phyloP scores from a whole-genome alignment of 2,329 filamentous ascomycete genomes.

The Pochonia chlamydosporia region DNA sequence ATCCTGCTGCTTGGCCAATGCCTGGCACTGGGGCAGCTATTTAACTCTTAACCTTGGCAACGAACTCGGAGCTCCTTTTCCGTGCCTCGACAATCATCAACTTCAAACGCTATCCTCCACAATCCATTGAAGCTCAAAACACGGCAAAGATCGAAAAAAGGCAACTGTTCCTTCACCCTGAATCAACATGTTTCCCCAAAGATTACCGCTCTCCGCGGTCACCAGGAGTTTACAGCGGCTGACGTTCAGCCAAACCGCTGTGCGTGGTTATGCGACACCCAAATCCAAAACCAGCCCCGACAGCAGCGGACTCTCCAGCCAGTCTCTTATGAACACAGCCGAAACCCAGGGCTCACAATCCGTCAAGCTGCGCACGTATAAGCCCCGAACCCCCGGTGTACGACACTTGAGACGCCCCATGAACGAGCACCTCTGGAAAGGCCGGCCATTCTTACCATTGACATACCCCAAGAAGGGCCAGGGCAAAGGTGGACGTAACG shows the following conservation, averaged over 20 bases:
- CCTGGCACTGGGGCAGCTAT: neutral
- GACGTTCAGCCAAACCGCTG: constrained; percentile 17
- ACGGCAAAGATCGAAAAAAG: neutral
- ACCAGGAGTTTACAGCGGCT: constrained; percentile 23
- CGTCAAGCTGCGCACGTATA: constrained; percentile 72
- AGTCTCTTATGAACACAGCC: constrained; percentile 12
- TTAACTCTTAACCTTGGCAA: neutral
- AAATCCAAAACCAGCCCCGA: constrained; percentile 14
- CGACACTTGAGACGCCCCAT: constrained; percentile 87
- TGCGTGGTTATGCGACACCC: constrained; percentile 26
- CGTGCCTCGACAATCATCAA: neutral
- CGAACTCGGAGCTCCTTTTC: neutral
- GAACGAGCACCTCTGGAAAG: constrained; percentile 97
- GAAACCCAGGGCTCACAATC: constrained; percentile 25
- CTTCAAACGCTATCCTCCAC: neutral
- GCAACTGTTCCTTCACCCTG: neutral
- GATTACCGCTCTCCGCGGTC: constrained; percentile 22
- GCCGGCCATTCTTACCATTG: constrained; percentile 72
- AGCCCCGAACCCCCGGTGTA: constrained; percentile 85
- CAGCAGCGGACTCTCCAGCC: constrained; percentile 12
- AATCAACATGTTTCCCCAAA: constrained; percentile 24
- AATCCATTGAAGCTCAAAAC: neutral
- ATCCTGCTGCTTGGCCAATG: neutral
- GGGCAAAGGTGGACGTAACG: constrained; percentile 87
- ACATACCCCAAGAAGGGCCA: constrained; percentile 93